Conservation (phyloP, 495 filamentous ascomycete species). For the Hypoxylon trugodes region DNA sequence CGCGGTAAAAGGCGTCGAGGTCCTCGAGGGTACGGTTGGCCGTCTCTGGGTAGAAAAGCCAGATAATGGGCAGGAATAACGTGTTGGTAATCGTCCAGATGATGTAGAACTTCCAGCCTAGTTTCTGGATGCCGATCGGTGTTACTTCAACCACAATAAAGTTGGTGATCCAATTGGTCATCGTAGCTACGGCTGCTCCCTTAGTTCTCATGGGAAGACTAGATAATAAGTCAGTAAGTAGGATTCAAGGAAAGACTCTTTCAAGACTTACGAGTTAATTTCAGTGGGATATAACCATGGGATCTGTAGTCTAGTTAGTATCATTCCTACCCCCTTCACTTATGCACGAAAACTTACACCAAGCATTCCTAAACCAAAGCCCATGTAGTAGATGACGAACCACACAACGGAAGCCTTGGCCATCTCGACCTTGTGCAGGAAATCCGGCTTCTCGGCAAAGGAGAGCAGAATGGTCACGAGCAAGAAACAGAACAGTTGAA, state of each 20-base stretch:
- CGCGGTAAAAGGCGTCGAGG: conserved; percentile 55
- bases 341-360: conserved; percentile 36
- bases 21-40: conserved; percentile 57
- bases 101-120: conserved; percentile 71
- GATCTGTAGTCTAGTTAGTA: conserved; percentile 33
- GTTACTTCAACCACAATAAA: conserved; percentile 71
- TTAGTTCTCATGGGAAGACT: conserved; percentile 64
- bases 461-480: conserved; percentile 65
- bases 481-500: conserved; percentile 64
- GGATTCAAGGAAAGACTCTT: background rate
- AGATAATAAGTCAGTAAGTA: conserved; percentile 6
- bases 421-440: conserved; percentile 42
- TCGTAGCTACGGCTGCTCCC: conserved; percentile 65
- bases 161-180: conserved; percentile 70
- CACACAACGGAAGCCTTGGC: conserved; percentile 59
- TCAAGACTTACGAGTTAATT: conserved; percentile 57
- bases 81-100: conserved; percentile 69
- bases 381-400: conserved; percentile 60
- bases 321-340: background rate
- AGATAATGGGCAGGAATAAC: conserved; percentile 68
- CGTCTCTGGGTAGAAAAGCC: conserved; percentile 66
- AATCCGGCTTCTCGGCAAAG: conserved; percentile 50
- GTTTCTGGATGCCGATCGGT: conserved; percentile 65
- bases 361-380: conserved; percentile 65
- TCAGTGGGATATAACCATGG: conserved; percentile 72